phyloP scores from a whole-genome alignment of 1,284 basidiomycete species.

The Exobasidium rhododendri region DNA sequence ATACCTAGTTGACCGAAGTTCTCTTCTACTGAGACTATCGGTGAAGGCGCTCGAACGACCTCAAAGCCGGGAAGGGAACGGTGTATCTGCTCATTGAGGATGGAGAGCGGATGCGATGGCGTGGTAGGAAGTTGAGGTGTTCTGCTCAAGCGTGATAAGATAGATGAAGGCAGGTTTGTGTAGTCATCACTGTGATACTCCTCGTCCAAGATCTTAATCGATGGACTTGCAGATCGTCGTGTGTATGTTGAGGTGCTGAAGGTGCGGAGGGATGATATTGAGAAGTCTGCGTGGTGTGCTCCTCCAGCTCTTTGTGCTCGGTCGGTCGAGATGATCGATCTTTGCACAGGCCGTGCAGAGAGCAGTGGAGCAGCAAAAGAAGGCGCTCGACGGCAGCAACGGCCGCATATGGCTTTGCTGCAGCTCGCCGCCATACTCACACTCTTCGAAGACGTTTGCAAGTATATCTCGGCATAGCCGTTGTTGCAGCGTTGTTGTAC shows the following conservation, averaged over 20 bases:
- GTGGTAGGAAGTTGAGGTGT: constrained; percentile 67
- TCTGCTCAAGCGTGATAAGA: constrained; percentile 70
- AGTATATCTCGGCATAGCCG: no score
- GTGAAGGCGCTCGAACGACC: constrained; percentile 66
- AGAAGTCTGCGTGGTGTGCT: no score
- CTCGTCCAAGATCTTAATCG: constrained; percentile 10
- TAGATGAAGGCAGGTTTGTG: constrained; percentile 82
- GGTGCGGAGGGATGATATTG: background rate
- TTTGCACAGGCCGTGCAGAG: no score
- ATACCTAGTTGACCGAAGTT: constrained; percentile 99
- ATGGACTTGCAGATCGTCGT: background rate
- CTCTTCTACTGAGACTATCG: constrained; percentile 81
- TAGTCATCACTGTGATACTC: constrained; percentile 68
- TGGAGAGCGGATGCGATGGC: constrained; percentile 77
- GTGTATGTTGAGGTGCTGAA: background rate
- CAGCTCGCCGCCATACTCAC: background rate
- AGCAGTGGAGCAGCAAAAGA: no score
- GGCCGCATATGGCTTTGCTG: background rate
- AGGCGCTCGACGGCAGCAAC: background rate
- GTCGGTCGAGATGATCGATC: no score
- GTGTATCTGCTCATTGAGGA: constrained; percentile 80
- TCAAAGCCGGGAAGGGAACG: constrained; percentile 63
- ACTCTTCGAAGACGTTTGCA: no score
- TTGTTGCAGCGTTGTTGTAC: no score
- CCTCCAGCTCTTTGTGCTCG: no score